Percentiles rank a stretch among this genome's conserved stretches.
Evolutionary conservation across 768 basidiomycete genomes (phyloP).

Genomic region (Pulveroboletus ravenelii): DNA sequence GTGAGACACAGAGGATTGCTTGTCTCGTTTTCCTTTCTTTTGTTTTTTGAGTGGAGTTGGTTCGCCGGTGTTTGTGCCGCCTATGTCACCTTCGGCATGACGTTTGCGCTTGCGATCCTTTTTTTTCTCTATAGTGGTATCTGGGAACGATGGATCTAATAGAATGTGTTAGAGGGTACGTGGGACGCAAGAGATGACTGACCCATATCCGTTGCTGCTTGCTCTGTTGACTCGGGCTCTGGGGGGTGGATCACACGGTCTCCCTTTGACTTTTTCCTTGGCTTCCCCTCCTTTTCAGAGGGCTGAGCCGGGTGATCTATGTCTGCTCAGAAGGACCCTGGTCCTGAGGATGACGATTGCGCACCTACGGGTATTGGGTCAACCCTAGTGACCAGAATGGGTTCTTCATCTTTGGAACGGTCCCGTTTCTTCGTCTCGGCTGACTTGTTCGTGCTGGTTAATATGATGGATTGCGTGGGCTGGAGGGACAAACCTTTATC

Average conservation of each 20-base stretch:
- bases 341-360: not conserved
- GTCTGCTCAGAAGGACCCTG: not conserved
- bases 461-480: not conserved
- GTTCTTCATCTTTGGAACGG: conserved; percentile 1
- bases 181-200: not conserved
- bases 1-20: not conserved
- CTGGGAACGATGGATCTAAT: not conserved
- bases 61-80: not conserved
- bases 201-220: conserved; percentile 1
- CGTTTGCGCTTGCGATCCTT: conserved; percentile 27
- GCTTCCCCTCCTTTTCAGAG: conserved; percentile 8
- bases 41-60: conserved; percentile 18
- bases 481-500: conserved; percentile 19
- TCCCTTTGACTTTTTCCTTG: conserved; percentile 9
- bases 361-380: not conserved
- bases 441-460: conserved; percentile 13
- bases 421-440: conserved; percentile 29
- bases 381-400: not conserved
- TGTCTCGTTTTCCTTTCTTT: conserved; percentile 26
- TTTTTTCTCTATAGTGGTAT: conserved; percentile 9
- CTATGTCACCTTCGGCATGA: conserved; percentile 2
- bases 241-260: not conserved
- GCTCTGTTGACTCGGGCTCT: not conserved
- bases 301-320: conserved; percentile 2
- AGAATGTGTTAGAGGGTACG: not conserved